Base-by-base conservation (phyloP, 108 stramenopile genomes). In the Cyclotella cryptica region DNA sequence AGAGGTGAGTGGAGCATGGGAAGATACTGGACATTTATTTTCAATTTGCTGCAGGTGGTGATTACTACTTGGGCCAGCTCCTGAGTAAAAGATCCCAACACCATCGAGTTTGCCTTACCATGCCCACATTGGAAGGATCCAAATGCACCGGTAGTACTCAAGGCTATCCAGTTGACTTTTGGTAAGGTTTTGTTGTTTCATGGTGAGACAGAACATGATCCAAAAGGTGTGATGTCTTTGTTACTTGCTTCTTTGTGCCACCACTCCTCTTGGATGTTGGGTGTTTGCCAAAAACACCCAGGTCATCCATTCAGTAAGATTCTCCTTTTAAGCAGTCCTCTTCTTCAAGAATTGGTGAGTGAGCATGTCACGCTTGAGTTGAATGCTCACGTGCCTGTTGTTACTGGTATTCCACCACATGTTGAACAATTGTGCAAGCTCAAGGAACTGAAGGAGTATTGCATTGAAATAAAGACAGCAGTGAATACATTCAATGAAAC, bases 1-100 rank as follows among this genome's bases (percentile, higher is more conserved):
- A 30, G 81, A 17, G 86, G 86, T 27, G 86, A 84, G 26, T 87
- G 83, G 86, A 57, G 53, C 13, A 60, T 80, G n/a, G 86, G 9
- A 55, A 49, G 18, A 72, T 86, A 18, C n/a, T 83, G 15, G 81
- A 83, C 65, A 35, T 86, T 1, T 86, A 83, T 43, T 86, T 68
- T 35, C 21, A 72, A 6, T 83, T 79, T 79, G 64, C 72, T 1
- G 44, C 42, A 66, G 58, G 30, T 1, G 78, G 85, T 35, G 85
- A 83, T 61, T 49, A 79, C 1, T 86, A 83, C 49, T 52, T 83
- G 10, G 85, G 85, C 24, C 62, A 66, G 17, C 30, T 74, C 9
- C 70, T 44, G n/a, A n/a, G 64, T 55, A 51, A 10, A 79, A 13
- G 57, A 75, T n/a, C 78, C 82, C 63, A 60, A 69, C 45, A 57